Evolutionary conservation across 805 yeast species (phyloP).

Genomic region (Ascoidea rubescens): DNA sequence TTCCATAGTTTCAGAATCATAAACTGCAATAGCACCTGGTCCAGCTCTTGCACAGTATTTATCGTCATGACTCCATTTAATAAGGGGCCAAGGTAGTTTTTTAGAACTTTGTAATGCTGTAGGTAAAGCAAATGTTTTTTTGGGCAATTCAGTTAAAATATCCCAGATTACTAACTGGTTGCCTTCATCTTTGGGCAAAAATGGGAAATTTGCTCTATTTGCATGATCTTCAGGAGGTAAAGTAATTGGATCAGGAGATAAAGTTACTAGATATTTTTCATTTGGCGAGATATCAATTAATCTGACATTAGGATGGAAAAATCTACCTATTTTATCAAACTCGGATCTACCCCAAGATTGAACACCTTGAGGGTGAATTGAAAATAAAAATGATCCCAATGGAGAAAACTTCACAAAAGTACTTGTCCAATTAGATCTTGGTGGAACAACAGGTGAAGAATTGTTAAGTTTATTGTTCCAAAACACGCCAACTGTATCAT

Average conservation of each 20-base stretch:
- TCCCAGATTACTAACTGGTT: constrained; percentile 94
- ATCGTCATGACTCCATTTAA: constrained; percentile 92
- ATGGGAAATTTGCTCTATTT: constrained; percentile 60
- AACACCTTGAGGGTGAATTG: constrained; percentile 88
- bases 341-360: constrained; percentile 91
- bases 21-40: constrained; percentile 83
- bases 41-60: constrained; percentile 90
- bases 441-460: constrained; percentile 67
- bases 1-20: constrained; percentile 66
- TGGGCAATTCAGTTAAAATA: constrained; percentile 64
- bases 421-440: constrained; percentile 77
- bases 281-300: constrained; percentile 85
- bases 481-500: constrained; percentile 68
- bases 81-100: constrained; percentile 80
- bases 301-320: constrained; percentile 80
- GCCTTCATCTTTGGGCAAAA: constrained; percentile 78
- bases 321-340: constrained; percentile 61
- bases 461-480: constrained; percentile 68
- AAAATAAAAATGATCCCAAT: constrained; percentile 75
- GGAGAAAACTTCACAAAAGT: constrained; percentile 86
- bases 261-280: constrained; percentile 80
- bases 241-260: constrained; percentile 73
- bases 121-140: constrained; percentile 83
- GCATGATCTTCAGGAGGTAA: constrained; percentile 55
- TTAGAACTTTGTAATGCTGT: constrained; percentile 45